These are phyloP conservation scores for Talaromyces stipitatus DNA, from an alignment of 495 filamentous ascomycete genomes.

Conservation along the genomic window DNA sequence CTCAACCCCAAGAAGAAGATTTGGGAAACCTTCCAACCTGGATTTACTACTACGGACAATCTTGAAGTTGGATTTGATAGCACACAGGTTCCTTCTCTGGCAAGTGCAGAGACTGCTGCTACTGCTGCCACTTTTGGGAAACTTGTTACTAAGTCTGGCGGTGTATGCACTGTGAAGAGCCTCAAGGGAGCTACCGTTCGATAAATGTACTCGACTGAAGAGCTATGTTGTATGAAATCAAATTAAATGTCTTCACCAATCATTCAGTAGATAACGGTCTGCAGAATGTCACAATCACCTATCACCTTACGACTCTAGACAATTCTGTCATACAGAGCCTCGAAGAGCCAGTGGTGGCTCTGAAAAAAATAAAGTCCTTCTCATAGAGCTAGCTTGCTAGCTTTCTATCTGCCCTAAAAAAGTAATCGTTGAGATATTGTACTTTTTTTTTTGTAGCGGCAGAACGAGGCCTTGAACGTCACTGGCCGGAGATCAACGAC, in stretches of 20 bases:
- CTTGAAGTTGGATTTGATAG: slow-evolving; percentile 75
- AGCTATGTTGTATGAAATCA: slow-evolving; percentile 11
- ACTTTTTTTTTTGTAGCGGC: no score
- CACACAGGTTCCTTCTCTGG: slow-evolving; percentile 50
- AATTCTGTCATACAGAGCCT: no score
- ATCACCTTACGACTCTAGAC: no score
- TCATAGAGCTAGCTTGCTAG: no score
- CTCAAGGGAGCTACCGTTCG: slow-evolving; percentile 66
- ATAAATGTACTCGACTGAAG: slow-evolving; percentile 15
- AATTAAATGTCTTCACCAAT: slow-evolving; percentile 1
- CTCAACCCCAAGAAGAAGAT: slow-evolving; percentile 99
- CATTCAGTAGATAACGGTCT: no score
- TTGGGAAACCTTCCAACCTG: slow-evolving; percentile 92
- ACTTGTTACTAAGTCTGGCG: slow-evolving; percentile 62
- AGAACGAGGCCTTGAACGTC: no score
- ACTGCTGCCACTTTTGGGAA: slow-evolving; percentile 53
- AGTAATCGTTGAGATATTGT: no score
- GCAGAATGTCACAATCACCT: no score
- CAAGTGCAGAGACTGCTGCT: slow-evolving; percentile 41
- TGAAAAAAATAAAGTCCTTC: no score
- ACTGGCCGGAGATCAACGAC: neutral
- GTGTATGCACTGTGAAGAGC: slow-evolving; percentile 64
- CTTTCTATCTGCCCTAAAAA: no score
- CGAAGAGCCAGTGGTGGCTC: no score
- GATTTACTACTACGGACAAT: slow-evolving; percentile 76